Evolutionary conservation across 768 basidiomycete species (phyloP), one percentile per base, ranked within the genome.

Genomic region (Chiua virens): DNA sequence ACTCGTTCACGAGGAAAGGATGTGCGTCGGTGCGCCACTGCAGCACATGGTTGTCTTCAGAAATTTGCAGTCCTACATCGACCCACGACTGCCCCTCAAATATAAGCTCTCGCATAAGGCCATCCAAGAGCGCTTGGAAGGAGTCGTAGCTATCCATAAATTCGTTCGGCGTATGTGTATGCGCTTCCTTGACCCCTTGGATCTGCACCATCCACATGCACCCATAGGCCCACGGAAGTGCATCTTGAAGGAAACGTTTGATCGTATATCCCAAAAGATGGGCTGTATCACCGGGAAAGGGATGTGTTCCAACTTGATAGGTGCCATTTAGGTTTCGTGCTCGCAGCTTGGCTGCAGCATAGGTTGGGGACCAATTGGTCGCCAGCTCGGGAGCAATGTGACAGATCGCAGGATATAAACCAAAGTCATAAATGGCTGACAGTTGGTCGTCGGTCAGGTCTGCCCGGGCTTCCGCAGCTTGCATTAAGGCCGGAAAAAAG

Each of bases 131-230:
- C 6, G 10, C 4, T 0, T 1, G 3, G 8, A 40, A 41, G 6
- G 22, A 41, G 15, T 3, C 0, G 4, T 14, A 15, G 22, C 38
- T 40, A 1, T 1, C 38, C 3, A 21, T 5, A 14, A 28, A 3
- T 15, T 45, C 20, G 2, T 27, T 20, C 0, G 50, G 18, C 5
- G 27, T 25, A 27, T 52, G 50, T 2, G 40, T 52, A 18, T 52
- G n/a, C 4, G 39, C 50, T 10, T 51, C 50, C 21, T 52, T 52
- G 23, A 52, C 50, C 1, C 50, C 45, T 18, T 52, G 50, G 15
- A 52, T 47, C 18, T 47, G 50, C 3, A 52, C 45, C 50, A 52
- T 52, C 45, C 45, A 52, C 17, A 37, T 42, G 18, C 50, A 52
- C 17, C 40, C 40, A n/a, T 27, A 2, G 1, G 39, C 34, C 50